A percentile compares a stretch with the other conserved stretches of the same genome.
phyloP scores from a whole-genome alignment of 371 early-diverging fungal genomes.

The Mucor plumbeus region DNA sequence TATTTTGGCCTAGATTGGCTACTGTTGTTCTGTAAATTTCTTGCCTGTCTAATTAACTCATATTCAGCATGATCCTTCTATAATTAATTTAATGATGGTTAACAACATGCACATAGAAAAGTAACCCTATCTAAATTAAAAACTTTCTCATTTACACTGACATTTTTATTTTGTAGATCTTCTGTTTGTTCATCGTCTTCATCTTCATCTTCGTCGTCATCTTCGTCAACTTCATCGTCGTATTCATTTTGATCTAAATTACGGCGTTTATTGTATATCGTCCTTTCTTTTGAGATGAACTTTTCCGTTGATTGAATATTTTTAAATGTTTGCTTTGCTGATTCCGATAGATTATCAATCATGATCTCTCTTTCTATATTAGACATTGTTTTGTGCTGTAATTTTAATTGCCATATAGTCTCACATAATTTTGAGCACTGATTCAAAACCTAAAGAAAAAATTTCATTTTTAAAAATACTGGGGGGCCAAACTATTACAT shows the following conservation, averaged over 20 bases:
- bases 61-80: conserved; percentile 33
- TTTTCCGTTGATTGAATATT: conserved; percentile 4
- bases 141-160: background rate
- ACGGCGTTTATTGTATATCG: background rate
- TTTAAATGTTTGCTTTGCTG: conserved; percentile 9
- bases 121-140: background rate
- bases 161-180: background rate
- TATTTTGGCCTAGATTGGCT: conserved; percentile 31
- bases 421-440: conserved; percentile 26
- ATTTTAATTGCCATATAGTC: conserved; percentile 20
- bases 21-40: conserved; percentile 33
- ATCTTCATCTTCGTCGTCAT: conserved; percentile 22
- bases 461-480: background rate
- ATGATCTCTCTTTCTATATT: conserved; percentile 13
- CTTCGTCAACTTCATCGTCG: background rate
- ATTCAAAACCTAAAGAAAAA: conserved; percentile 9
- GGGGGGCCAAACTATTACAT: background rate
- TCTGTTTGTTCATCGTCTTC: conserved; percentile 16
- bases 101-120: background rate
- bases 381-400: conserved; percentile 8
- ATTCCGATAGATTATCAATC: conserved; percentile 17
- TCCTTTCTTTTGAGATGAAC: background rate
- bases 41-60: conserved; percentile 43
- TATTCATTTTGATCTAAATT: background rate
- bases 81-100: background rate